Conservation (phyloP, 805 yeast species). For the Teunomyces aglyptinius region DNA sequence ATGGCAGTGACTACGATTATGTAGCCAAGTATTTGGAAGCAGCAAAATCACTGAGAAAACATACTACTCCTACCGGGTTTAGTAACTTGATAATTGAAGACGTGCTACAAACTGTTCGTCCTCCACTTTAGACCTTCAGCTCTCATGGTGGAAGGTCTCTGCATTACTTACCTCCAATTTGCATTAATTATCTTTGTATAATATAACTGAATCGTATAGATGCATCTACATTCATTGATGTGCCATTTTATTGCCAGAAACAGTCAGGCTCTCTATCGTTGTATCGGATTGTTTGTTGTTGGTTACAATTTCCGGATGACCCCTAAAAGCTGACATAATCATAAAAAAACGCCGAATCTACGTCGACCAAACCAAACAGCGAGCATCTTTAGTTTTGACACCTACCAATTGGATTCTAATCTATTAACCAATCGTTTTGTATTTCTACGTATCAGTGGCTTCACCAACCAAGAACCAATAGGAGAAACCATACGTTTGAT, state of each 20-base stretch:
- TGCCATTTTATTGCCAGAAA: too few relatives aligned
- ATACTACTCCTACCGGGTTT: constrained; percentile 30
- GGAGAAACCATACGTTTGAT: constrained; percentile 1
- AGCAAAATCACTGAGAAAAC: constrained; percentile 18
- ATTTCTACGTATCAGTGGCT: not conserved
- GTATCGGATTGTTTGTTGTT: not conserved
- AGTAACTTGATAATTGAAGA: constrained; percentile 38
- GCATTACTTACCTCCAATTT: too few relatives aligned
- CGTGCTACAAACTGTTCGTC: constrained; percentile 29
- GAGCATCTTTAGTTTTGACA: not conserved
- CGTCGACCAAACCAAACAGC: constrained; percentile 6
- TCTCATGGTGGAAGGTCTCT: not conserved
- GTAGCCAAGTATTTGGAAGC: constrained; percentile 27
- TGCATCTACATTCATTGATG: too few relatives aligned
- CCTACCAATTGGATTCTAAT: constrained; percentile 4
- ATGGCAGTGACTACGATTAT: constrained; percentile 39
- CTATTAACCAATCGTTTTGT: constrained; percentile 3
- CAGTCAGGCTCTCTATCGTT: not conserved
- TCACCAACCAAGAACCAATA: not conserved
- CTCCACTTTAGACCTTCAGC: constrained; percentile 30
- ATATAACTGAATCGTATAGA: too few relatives aligned
- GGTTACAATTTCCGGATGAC: not conserved
- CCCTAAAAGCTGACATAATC: constrained; percentile 2
- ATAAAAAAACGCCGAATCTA: not conserved
- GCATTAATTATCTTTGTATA: too few relatives aligned